phyloP scores from a whole-genome alignment of 176 grass and related monocot species.

The Tillandsia fasciculata region DNA sequence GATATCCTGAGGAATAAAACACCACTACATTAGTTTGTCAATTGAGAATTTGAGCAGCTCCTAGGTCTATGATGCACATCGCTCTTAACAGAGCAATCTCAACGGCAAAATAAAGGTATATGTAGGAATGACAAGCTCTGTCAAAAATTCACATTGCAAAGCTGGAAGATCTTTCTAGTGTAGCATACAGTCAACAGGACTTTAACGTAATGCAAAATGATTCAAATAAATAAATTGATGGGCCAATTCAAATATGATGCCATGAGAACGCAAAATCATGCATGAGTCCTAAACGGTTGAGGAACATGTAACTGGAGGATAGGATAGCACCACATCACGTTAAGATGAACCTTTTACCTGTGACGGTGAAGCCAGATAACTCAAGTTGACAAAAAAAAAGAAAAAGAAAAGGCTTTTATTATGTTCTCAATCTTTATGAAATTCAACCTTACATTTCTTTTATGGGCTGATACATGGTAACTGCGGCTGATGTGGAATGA shows the following conservation, averaged over 20 bases:
- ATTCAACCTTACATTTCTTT: conserved; percentile 57
- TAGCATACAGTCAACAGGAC: too few relatives aligned
- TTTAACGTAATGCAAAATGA: too few relatives aligned
- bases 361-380: neutral
- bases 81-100: neutral
- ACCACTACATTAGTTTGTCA: conserved; percentile 3
- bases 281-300: too few relatives aligned
- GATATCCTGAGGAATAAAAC: conserved; percentile 43
- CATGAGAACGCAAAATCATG: too few relatives aligned
- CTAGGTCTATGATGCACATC: neutral
- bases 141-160: too few relatives aligned
- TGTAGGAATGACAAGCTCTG: too few relatives aligned
- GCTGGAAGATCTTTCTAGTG: too few relatives aligned
- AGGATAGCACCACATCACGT: too few relatives aligned
- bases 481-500: conserved; percentile 65
- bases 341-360: neutral
- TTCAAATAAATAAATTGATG: too few relatives aligned
- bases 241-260: too few relatives aligned
- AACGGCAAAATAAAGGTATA: neutral
- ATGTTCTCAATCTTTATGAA: neutral
- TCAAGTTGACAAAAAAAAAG: conserved; percentile 5
- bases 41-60: neutral
- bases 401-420: conserved; percentile 8
- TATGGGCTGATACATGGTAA: conserved; percentile 56
- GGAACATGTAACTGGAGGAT: too few relatives aligned